These are phyloP conservation scores for Cymodocea nodosa DNA, from an alignment of 116 monocot species.

Conservation along the genomic window DNA sequence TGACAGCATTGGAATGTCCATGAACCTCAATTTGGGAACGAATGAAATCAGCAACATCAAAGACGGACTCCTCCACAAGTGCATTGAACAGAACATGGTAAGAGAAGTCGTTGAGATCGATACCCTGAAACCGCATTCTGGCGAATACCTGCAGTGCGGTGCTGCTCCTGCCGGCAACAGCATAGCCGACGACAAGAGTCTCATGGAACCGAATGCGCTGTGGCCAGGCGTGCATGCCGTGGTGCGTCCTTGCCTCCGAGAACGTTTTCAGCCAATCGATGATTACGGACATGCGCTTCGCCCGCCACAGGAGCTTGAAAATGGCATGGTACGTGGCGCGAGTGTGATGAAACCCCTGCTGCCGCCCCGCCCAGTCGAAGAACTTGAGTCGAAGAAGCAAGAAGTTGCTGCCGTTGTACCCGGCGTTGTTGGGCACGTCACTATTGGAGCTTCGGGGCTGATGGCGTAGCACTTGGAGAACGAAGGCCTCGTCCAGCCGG, in stretches of 20 bases:
- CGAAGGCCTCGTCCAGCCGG: conserved; percentile 38
- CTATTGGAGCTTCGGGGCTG: conserved; percentile 14
- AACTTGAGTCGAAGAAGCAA: conserved; percentile 65
- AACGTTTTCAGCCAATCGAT: conserved; percentile 63
- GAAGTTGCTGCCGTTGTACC: conserved; percentile 12
- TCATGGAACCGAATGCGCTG: conserved; percentile 32
- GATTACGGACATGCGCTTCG: conserved; percentile 31
- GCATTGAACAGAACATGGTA: conserved; percentile 62
- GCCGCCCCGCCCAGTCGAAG: conserved; percentile 89
- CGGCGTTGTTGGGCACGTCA: not conserved
- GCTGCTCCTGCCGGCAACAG: conserved; percentile 46
- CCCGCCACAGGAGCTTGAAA: conserved; percentile 45
- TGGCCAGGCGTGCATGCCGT: not conserved
- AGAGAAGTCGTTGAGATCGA: conserved; percentile 51
- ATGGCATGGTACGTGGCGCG: conserved; percentile 55
- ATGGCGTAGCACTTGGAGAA: conserved; percentile 33
- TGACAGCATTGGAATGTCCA: conserved; percentile 26
- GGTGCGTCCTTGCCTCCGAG: conserved; percentile 9
- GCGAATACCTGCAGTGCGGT: conserved; percentile 36
- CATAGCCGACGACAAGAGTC: conserved; percentile 60
- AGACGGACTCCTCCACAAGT: conserved; percentile 48
- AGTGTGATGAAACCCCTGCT: conserved; percentile 48
- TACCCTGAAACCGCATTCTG: conserved; percentile 62
- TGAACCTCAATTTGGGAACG: conserved; percentile 20
- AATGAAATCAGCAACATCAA: conserved; percentile 46